Percentiles rank a stretch among this genome's conserved stretches.
Evolutionary conservation across 495 filamentous ascomycete genomes (phyloP).

Genomic region (Penicillium cinerascens): DNA sequence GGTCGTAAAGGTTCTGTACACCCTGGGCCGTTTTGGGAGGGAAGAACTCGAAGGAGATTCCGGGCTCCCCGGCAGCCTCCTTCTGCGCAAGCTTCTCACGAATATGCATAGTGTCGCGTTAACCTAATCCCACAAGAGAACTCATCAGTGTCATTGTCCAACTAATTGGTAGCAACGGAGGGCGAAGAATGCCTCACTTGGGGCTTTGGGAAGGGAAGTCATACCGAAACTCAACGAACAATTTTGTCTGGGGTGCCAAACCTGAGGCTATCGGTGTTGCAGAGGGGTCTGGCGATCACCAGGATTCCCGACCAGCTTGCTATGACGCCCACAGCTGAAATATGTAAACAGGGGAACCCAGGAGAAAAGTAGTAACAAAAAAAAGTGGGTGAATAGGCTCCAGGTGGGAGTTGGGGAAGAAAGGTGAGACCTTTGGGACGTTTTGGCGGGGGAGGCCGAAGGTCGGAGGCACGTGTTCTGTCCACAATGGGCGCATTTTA

Average conservation of each 20-base stretch:
- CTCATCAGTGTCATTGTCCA: constrained; percentile 8
- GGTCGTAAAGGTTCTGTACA: constrained; percentile 98
- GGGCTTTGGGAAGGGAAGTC: background rate
- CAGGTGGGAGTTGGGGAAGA: constrained; percentile 9
- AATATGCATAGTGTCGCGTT: constrained; percentile 67
- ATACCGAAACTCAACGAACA: constrained; percentile 1
- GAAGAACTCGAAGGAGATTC: constrained; percentile 99
- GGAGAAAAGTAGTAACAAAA: constrained; percentile 6
- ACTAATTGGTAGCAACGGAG: too few relatives aligned
- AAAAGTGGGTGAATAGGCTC: constrained; percentile 10
- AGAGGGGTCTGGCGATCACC: constrained; percentile 16
- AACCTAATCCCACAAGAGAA: constrained; percentile 7
- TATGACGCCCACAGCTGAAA: constrained; percentile 1
- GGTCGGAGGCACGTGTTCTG: constrained; percentile 32
- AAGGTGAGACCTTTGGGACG: constrained; percentile 9
- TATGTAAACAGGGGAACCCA: background rate
- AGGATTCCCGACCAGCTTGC: constrained; percentile 14
- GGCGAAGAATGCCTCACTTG: too few relatives aligned
- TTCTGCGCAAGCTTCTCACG: constrained; percentile 85
- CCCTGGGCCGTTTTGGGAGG: constrained; percentile 97
- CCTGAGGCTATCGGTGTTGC: constrained; percentile 7
- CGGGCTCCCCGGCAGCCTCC: constrained; percentile 67
- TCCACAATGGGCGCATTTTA: background rate
- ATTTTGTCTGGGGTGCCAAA: constrained; percentile 7
- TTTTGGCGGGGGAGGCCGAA: constrained; percentile 26